Base-by-base conservation (phyloP, 345 rosid species). In the Camelina laxa region DNA sequence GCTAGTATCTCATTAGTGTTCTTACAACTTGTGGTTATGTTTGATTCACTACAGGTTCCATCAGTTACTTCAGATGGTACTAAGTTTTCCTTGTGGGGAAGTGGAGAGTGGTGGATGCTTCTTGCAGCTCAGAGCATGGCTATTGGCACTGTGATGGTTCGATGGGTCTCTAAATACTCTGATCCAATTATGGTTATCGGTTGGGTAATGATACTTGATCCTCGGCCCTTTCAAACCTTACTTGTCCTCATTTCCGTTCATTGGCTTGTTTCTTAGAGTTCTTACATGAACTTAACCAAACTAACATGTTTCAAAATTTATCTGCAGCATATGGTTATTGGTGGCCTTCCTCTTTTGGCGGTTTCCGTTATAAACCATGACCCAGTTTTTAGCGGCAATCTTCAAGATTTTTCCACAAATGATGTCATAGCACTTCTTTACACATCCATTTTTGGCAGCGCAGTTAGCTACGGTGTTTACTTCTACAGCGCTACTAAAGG, bases 81-180 rank as follows among this genome's bases (percentile, higher is more conserved):
- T 49, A 77, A 79, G 79, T 87, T 86, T 75, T 90, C 96, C 36
- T 69, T 91, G 22, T 91, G 95, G 97, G 97, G 97, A 80, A 94
- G 96, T 83, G 97, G 96, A 64, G 97, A 91, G 60, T 90, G 97
- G 98, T 91, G 95, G 97, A 94, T 94, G 98, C 86, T 94, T 75
- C 98, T 91, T 82, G 96, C 97, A 74, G 96, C 96, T 64, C 98
- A 94, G 81, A 91, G 97, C 82, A 94, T 94, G 97, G 97, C 96
- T 75, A 81, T 88, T 48, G 93, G 98, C 62, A 94, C 97, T 0
- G 91, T 94, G 61, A 90, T 94, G 98, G 91, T 91, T 36, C 95
- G 97, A 38, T 91, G 97, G 96, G 97, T 94, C 69, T 72, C 92
- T 42, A 88, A 90, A 75, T 90, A 87, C 84, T 88, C 95, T 5